These are phyloP conservation scores for Paracoccidioides brasiliensis DNA, from an alignment of 2,329 filamentous ascomycete species.

Conservation along the genomic window DNA sequence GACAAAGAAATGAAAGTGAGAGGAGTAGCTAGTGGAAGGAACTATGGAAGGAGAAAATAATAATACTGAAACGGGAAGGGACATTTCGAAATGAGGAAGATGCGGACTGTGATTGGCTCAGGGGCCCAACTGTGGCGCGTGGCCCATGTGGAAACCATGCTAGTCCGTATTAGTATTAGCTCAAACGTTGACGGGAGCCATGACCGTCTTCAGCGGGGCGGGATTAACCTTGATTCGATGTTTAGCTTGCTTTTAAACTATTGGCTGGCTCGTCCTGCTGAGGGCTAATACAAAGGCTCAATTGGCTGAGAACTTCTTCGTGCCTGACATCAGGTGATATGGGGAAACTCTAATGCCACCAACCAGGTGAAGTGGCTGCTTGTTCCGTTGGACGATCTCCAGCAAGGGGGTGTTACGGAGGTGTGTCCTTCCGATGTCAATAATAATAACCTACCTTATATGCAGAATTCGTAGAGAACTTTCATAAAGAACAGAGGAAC, in stretches of 20 bases:
- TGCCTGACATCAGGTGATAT: too few species aligned
- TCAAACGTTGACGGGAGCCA: background rate
- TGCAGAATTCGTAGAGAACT: too few species aligned
- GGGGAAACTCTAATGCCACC: too few species aligned
- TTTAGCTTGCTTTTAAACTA: background rate
- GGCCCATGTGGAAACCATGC: background rate
- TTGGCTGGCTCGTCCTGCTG: background rate
- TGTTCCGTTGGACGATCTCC: too few species aligned
- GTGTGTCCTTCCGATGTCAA: too few species aligned
- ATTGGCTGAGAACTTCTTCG: too few species aligned
- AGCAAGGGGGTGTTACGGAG: too few species aligned
- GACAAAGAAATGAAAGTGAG: background rate
- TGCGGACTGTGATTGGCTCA: slow-evolving; percentile 3
- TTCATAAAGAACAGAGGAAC: too few species aligned
- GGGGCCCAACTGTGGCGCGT: background rate
- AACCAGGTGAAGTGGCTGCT: too few species aligned
- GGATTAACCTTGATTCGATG: background rate
- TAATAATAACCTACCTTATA: too few species aligned
- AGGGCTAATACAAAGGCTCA: too few species aligned
- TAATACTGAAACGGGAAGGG: background rate
- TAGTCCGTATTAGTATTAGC: background rate
- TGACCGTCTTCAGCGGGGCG: background rate
- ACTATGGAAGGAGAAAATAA: background rate
- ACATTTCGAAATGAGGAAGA: slow-evolving; percentile 1
- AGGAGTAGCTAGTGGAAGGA: background rate